Evolutionary conservation across 768 basidiomycete species (phyloP).

Genomic region (Hygrophoropsis aurantiaca): DNA sequence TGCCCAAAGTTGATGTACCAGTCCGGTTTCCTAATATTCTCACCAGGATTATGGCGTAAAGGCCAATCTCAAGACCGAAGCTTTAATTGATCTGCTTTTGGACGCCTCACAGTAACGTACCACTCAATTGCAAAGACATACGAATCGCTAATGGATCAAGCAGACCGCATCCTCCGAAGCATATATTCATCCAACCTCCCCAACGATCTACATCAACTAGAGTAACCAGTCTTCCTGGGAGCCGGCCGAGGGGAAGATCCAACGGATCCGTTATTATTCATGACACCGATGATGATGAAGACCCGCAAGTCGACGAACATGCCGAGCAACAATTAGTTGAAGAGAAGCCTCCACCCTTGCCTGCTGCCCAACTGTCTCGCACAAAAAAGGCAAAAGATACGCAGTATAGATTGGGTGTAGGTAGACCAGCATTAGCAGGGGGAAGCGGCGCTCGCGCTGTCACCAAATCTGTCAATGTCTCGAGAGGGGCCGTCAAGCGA

Average conservation of each 20-base stretch:
- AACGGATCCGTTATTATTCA: slow-evolving; percentile 37
- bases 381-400: slow-evolving; percentile 72
- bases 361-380: slow-evolving; percentile 36
- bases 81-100: slow-evolving; percentile 71
- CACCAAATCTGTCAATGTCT: slow-evolving; percentile 57
- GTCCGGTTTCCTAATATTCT: slow-evolving; percentile 13
- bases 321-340: slow-evolving; percentile 20
- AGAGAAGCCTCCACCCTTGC: slow-evolving; percentile 11
- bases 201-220: slow-evolving; percentile 33
- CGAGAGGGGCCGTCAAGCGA: slow-evolving; percentile 42
- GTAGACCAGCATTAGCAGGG: slow-evolving; percentile 64
- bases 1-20: not conserved
- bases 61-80: slow-evolving; percentile 81
- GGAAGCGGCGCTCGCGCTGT: slow-evolving; percentile 65
- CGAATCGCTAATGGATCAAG: slow-evolving; percentile 14
- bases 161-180: slow-evolving; percentile 26
- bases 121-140: slow-evolving; percentile 35
- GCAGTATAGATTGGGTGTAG: slow-evolving; percentile 70
- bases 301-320: slow-evolving; percentile 24
- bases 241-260: slow-evolving; percentile 31
- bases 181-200: slow-evolving; percentile 15
- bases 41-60: slow-evolving; percentile 74
- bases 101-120: slow-evolving; percentile 45
- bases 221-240: slow-evolving; percentile 25
- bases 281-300: slow-evolving; percentile 45